These are phyloP conservation scores for Xylariaceae sp. DNA, from an alignment of 2,329 filamentous ascomycete species.

Conservation along the genomic window DNA sequence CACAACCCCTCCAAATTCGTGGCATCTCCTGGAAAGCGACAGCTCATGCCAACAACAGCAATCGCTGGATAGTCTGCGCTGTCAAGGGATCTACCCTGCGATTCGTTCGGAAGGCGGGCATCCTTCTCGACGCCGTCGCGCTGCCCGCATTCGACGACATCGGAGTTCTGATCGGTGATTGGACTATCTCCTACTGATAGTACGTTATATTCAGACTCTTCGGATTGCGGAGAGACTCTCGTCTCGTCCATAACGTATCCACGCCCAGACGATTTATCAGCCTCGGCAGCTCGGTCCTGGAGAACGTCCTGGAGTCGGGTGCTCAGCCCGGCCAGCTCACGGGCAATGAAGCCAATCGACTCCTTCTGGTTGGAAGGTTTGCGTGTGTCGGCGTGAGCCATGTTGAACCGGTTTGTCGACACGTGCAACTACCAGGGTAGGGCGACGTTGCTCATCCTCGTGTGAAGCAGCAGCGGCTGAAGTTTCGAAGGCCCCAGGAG, in stretches of 20 bases:
- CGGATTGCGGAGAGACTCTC: background rate
- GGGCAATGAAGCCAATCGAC: background rate
- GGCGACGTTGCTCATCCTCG: background rate
- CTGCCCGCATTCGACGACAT: background rate
- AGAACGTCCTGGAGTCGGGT: background rate
- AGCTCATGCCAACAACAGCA: slow-evolving; percentile 7
- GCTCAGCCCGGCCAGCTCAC: background rate
- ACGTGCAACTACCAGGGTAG: background rate
- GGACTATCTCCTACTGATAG: too few species aligned
- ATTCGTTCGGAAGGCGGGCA: background rate
- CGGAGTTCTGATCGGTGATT: background rate
- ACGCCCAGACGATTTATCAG: background rate
- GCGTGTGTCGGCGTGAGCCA: too few species aligned
- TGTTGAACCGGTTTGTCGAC: background rate
- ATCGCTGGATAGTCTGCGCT: background rate
- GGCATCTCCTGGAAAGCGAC: slow-evolving; percentile 6
- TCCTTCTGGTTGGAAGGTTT: too few species aligned
- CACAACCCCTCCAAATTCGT: slow-evolving; percentile 5
- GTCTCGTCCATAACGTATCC: background rate
- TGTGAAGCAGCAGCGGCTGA: background rate
- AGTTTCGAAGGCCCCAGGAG: too few species aligned
- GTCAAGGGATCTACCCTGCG: background rate
- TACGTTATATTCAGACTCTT: background rate
- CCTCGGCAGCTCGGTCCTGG: background rate
- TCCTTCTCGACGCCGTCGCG: background rate